These are phyloP conservation scores for Microascus cirrosus DNA, from an alignment of 2,329 filamentous ascomycete species.

Conservation along the genomic window DNA sequence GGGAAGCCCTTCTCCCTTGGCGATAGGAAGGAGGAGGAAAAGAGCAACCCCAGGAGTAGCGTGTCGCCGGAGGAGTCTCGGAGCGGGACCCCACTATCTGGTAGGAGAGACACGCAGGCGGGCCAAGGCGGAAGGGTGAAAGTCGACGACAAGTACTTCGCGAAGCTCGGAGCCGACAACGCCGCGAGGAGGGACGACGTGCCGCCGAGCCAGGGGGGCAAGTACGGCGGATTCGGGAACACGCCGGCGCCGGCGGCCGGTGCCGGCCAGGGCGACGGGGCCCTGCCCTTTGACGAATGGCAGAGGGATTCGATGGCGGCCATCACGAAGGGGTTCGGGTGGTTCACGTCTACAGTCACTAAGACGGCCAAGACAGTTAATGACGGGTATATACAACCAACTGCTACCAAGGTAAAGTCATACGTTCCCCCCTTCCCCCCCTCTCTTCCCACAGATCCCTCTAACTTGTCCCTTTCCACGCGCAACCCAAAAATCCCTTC, in stretches of 20 bases:
- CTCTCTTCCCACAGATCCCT: neutral
- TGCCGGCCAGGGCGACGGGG: slow-evolving; percentile 21
- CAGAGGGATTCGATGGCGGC: slow-evolving; percentile 85
- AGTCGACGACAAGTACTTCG: slow-evolving; percentile 83
- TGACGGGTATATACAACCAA: slow-evolving; percentile 84
- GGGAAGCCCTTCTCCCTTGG: slow-evolving; percentile 73
- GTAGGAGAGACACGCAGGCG: slow-evolving; percentile 6
- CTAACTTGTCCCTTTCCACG: neutral
- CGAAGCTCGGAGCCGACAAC: slow-evolving; percentile 73
- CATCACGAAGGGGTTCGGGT: slow-evolving; percentile 85
- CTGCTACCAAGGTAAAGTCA: slow-evolving; percentile 56
- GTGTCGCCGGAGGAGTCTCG: slow-evolving; percentile 12
- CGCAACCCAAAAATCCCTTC: neutral
- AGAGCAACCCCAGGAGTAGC: slow-evolving; percentile 15
- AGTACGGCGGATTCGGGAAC: slow-evolving; percentile 85
- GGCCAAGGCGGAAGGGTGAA: slow-evolving; percentile 37
- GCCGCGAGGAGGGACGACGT: slow-evolving; percentile 61
- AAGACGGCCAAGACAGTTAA: slow-evolving; percentile 90
- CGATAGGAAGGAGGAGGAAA: slow-evolving; percentile 37
- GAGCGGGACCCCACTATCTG: slow-evolving; percentile 16
- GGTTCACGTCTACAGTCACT: slow-evolving; percentile 78
- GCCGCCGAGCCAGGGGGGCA: slow-evolving; percentile 83
- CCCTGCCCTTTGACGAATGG: slow-evolving; percentile 67
- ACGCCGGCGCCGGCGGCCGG: slow-evolving; percentile 45
- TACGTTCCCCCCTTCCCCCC: slow-evolving; percentile 2